A percentile compares a stretch with the other conserved stretches of the same genome.
Conservation (phyloP, 2,329 filamentous ascomycete species). For the Cladosporium sp. region DNA sequence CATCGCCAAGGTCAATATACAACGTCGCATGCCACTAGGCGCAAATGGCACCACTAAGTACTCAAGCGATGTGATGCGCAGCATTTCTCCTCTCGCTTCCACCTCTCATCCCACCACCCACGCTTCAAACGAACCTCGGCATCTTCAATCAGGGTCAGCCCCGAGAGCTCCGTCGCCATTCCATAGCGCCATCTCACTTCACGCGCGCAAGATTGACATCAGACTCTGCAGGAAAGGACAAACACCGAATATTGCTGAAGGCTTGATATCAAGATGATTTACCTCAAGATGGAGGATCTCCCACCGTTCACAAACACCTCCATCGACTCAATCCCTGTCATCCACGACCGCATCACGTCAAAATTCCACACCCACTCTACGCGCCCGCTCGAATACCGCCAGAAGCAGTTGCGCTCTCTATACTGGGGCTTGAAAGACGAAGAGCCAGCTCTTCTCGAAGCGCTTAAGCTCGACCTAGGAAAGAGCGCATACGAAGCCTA, state of each 20-base stretch:
- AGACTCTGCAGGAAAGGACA: neutral
- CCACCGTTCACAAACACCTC: constrained; percentile 48
- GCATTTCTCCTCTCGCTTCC: neutral
- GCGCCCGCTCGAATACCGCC: constrained; percentile 74
- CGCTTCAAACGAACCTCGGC: neutral
- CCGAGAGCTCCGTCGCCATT: neutral
- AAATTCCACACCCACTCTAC: constrained; percentile 80
- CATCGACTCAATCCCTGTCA: constrained; percentile 61
- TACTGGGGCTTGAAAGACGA: constrained; percentile 90
- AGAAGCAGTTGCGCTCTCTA: constrained; percentile 83
- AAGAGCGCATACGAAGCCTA: constrained; percentile 73
- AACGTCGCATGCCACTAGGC: too few relatives aligned
- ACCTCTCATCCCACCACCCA: neutral
- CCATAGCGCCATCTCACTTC: neutral
- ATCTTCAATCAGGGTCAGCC: neutral
- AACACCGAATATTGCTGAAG: neutral
- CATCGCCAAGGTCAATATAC: too few relatives aligned
- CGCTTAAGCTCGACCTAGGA: constrained; percentile 71
- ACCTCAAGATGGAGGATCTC: constrained; percentile 25
- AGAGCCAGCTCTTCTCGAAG: constrained; percentile 66
- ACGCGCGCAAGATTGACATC: neutral
- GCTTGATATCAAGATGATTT: constrained; percentile 4
- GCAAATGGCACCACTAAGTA: too few relatives aligned
- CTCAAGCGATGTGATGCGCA: too few relatives aligned
- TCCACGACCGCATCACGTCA: constrained; percentile 57